Evolutionary conservation across 305 asterid species (phyloP), one percentile per base, ranked within the genome.

Genomic region (Ajuga reptans): DNA sequence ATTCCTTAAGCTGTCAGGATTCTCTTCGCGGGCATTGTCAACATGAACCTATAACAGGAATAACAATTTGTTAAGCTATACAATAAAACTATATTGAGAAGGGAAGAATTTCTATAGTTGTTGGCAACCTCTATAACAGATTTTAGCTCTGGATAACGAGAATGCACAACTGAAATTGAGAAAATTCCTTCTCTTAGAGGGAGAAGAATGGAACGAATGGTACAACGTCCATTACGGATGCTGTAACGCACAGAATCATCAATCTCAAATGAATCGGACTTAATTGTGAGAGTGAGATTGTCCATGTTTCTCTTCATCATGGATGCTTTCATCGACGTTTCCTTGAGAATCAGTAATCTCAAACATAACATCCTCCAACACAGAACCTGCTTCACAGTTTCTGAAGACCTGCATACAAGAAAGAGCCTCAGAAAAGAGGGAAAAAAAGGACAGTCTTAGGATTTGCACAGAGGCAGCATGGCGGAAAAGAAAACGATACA

Each of bases 291-390:
- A 10, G 85, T 72, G 96, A 46, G 78, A 71, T 49, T 64, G 85
- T 4, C 89, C 90, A 34, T 65, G 46, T 66, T 77, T 75, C 49
- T 84, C 90, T 14, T 82, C 84, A 50, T 80, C 74, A 39, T 81
- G 66, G 41, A 87, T 75, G n/a, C 67, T 78, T 70, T 83, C 80
- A 70, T 89, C 96, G 73, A 87, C 80, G 56, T 64, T 68, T 29
- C 92, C 96, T 65, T 78, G 67, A 43, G 87, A 53, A 62, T 83
- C 71, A 53, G 77, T 37, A 11, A 89, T 75, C 79, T 84, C 87
- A 79, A 87, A 85, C 15, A 63, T 70, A 12, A 87, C 8, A 33
- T 84, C 76, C 64, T 89, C 83, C 79, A 89, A 66, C 29, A 52
- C 66, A 14, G 91, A 81, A 77, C 90, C 94, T 29, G 83, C 82